Evolutionary conservation across 106 monocot species (phyloP).

Genomic region (Gastrodia elata): DNA sequence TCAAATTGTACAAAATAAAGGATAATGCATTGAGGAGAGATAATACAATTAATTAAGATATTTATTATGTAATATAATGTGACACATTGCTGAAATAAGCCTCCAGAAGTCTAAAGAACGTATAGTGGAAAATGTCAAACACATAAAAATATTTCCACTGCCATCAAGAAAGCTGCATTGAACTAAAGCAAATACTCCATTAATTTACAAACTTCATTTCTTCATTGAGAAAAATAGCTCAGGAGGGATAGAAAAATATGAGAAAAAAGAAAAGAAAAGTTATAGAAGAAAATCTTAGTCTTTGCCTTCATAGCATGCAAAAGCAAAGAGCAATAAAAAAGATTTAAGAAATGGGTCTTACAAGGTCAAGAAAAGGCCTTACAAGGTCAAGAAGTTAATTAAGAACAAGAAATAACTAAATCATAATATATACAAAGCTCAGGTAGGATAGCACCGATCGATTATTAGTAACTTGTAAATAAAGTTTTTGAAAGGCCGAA

Average conservation of each 20-base stretch:
- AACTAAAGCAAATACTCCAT: not conserved
- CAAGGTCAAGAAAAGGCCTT: slow-evolving; percentile 8
- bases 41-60: not conserved
- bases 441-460: not conserved
- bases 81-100: not conserved
- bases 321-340: not conserved
- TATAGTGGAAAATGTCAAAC: not conserved
- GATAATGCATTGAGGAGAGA: too few relatives aligned
- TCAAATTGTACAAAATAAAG: not conserved
- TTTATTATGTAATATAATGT: not conserved
- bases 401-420: not conserved
- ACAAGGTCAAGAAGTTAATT: slow-evolving; percentile 1
- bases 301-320: not conserved
- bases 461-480: not conserved
- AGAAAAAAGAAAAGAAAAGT: too few relatives aligned
- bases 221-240: not conserved
- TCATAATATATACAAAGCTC: not conserved
- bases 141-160: not conserved
- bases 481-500: not conserved
- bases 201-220: not conserved
- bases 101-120: not conserved
- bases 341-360: not conserved
- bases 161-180: not conserved
- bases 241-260: not conserved
- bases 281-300: too few relatives aligned